Evolutionary conservation across 108 stramenopile species (phyloP).

Genomic region (Mediolabrus comicus): DNA sequence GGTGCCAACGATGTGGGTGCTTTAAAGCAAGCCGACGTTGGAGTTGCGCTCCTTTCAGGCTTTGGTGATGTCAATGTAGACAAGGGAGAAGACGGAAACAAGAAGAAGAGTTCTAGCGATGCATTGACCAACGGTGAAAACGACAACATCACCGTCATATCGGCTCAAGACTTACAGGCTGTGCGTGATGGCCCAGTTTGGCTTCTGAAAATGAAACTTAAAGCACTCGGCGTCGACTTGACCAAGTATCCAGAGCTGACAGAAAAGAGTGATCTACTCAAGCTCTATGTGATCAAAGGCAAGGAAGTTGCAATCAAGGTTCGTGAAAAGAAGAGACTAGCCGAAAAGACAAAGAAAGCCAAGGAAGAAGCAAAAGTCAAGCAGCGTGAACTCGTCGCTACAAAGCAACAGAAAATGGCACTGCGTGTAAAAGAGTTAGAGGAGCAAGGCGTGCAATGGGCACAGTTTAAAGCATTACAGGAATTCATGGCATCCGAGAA

Average conservation of each 20-base stretch:
- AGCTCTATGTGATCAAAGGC: conserved; percentile 79
- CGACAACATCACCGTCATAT: conserved; percentile 51
- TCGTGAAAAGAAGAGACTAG: conserved; percentile 53
- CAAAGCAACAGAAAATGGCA: conserved; percentile 67
- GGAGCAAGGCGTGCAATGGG: conserved; percentile 81
- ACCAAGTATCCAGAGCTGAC: conserved; percentile 79
- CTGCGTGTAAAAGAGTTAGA: conserved; percentile 72
- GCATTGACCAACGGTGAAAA: conserved; percentile 14
- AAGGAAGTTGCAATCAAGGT: conserved; percentile 64
- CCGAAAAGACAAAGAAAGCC: conserved; percentile 62
- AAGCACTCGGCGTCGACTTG: conserved; percentile 70
- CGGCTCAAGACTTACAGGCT: conserved; percentile 60
- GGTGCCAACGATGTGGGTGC: conserved; percentile 96
- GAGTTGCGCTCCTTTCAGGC: conserved; percentile 91
- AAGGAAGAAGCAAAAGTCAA: conserved; percentile 56
- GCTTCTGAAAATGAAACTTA: conserved; percentile 67
- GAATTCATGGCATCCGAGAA: conserved; percentile 73
- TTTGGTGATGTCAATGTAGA: conserved; percentile 95
- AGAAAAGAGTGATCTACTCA: conserved; percentile 82
- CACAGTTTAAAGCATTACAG: conserved; percentile 83
- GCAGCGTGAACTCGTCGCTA: conserved; percentile 48
- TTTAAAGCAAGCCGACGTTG: conserved; percentile 92
- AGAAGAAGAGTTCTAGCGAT: conserved; percentile 40
- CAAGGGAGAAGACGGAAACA: conserved; percentile 60
- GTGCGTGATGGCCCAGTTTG: conserved; percentile 49